phyloP scores from a whole-genome alignment of 768 basidiomycete species.

The Macrocybe gigantea region DNA sequence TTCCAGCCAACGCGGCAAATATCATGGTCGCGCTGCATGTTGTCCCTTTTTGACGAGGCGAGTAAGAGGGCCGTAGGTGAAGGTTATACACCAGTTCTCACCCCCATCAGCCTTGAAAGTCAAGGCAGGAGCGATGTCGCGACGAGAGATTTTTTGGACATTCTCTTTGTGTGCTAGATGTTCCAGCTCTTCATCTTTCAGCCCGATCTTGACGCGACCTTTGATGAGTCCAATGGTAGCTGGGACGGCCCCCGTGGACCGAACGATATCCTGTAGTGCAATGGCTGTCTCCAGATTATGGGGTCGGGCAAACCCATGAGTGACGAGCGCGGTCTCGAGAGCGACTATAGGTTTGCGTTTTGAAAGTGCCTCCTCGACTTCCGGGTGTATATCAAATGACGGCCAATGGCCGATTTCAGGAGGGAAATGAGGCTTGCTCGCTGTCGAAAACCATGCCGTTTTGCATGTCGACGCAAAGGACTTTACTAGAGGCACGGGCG shows the following conservation, averaged over 20 bases:
- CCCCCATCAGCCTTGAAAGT: constrained; percentile 71
- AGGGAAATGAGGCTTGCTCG: constrained; percentile 2
- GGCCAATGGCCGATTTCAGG: constrained; percentile 16
- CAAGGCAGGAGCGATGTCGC: constrained; percentile 77
- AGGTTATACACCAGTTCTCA: constrained; percentile 16
- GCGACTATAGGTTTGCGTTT: constrained; percentile 72
- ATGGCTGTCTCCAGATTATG: constrained; percentile 65
- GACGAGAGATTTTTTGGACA: constrained; percentile 65
- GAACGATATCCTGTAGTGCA: constrained; percentile 68
- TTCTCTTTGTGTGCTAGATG: constrained; percentile 53
- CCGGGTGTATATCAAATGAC: constrained; percentile 69
- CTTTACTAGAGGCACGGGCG: background rate
- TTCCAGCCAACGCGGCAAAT: constrained; percentile 76
- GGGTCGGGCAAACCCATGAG: constrained; percentile 88
- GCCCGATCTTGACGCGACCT: constrained; percentile 84
- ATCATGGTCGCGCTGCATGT: constrained; percentile 73
- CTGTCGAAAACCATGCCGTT: background rate
- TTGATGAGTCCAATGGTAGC: constrained; percentile 85
- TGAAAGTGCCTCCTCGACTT: constrained; percentile 76
- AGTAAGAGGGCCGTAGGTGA: constrained; percentile 13
- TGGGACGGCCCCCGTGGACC: constrained; percentile 72
- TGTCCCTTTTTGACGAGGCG: constrained; percentile 32
- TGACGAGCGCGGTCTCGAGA: constrained; percentile 87
- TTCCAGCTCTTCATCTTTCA: constrained; percentile 59
- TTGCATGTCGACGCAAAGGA: background rate